Evolutionary conservation across 768 basidiomycete species (phyloP).

Genomic region (Boletus eberwhitei): DNA sequence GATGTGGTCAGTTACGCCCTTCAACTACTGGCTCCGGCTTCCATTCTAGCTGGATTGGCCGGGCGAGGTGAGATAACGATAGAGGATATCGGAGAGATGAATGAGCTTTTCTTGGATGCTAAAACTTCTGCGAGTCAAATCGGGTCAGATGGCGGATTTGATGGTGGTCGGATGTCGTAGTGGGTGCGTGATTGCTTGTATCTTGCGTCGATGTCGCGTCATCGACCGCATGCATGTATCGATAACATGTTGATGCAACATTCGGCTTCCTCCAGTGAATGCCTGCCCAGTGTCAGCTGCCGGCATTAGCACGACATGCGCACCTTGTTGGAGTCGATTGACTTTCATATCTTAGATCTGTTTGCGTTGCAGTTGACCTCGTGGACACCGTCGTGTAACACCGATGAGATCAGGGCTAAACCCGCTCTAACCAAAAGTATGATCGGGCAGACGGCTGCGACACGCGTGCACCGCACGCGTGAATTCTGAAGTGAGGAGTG

Average conservation of each 20-base stretch:
- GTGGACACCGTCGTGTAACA: conserved; percentile 1
- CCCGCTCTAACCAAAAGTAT: background rate
- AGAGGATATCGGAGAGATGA: conserved; percentile 93
- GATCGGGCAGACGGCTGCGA: background rate
- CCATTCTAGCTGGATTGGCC: conserved; percentile 74
- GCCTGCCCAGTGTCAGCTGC: background rate
- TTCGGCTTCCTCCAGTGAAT: background rate
- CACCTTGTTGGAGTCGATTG: conserved; percentile 2
- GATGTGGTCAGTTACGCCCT: conserved; percentile 67
- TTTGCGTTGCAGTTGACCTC: background rate
- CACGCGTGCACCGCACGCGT: background rate
- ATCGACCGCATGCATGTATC: conserved; percentile 7
- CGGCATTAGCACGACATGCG: background rate
- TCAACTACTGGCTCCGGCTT: conserved; percentile 87
- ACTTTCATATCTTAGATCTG: conserved; percentile 12
- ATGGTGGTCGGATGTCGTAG: conserved; percentile 33
- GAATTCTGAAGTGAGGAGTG: background rate
- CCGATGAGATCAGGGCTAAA: conserved; percentile 2
- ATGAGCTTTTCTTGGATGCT: conserved; percentile 92
- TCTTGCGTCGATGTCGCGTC: conserved; percentile 1
- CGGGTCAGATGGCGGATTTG: conserved; percentile 36
- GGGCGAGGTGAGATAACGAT: conserved; percentile 79
- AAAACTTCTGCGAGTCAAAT: conserved; percentile 70
- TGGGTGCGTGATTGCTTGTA: conserved; percentile 5
- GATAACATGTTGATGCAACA: background rate